A percentile compares a stretch with the other conserved stretches of the same genome.
phyloP scores from a whole-genome alignment of 768 basidiomycete species.

The Rhizopogon roseolus region DNA sequence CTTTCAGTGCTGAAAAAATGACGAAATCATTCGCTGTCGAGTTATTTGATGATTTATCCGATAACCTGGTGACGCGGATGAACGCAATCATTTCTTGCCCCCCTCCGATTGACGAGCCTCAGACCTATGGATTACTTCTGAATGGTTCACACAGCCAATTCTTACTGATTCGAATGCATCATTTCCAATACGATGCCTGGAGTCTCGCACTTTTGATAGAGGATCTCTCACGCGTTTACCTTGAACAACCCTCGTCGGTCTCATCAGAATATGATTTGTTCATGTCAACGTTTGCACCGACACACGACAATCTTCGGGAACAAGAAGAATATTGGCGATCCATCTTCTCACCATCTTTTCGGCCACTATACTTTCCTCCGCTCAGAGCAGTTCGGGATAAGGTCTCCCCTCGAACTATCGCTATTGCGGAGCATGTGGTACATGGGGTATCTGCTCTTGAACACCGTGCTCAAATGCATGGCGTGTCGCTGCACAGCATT shows the following conservation, averaged over 20 bases:
- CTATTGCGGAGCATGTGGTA: slow-evolving; percentile 36
- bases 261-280: slow-evolving; percentile 25
- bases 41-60: slow-evolving; percentile 3
- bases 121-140: slow-evolving; percentile 18
- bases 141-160: slow-evolving; percentile 9
- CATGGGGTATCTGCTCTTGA: slow-evolving; percentile 39
- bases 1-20: slow-evolving; percentile 16
- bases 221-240: slow-evolving; percentile 35
- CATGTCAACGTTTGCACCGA: slow-evolving; percentile 18
- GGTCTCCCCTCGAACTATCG: slow-evolving; percentile 6
- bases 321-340: slow-evolving; percentile 33
- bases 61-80: slow-evolving; percentile 12
- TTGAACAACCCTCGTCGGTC: slow-evolving; percentile 15
- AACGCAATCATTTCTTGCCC: slow-evolving; percentile 16
- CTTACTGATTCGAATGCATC: slow-evolving; percentile 34
- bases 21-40: slow-evolving; percentile 3
- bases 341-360: slow-evolving; percentile 24
- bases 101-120: slow-evolving; percentile 13
- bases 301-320: slow-evolving; percentile 11
- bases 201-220: slow-evolving; percentile 36
- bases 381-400: not conserved
- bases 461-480: slow-evolving; percentile 33
- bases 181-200: slow-evolving; percentile 49
- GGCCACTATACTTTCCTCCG: slow-evolving; percentile 23
- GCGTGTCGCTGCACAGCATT: slow-evolving; percentile 34